Percentiles rank a stretch among this genome's conserved stretches.
These are phyloP conservation scores for Pichia sp. DNA, from an alignment of 1,139 yeast species.

Conservation along the genomic window DNA sequence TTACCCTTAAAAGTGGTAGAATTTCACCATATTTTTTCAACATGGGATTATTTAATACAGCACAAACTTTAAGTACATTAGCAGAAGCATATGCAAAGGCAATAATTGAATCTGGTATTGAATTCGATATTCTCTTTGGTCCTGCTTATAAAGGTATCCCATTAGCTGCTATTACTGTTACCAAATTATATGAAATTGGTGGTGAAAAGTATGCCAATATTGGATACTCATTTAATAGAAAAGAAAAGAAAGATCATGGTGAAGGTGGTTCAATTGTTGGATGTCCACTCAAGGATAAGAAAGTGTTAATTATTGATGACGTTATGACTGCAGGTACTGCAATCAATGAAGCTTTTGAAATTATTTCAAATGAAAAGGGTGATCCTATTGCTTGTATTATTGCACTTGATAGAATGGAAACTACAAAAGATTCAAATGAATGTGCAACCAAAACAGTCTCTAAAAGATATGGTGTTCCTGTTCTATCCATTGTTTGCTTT, in stretches of 20 bases:
- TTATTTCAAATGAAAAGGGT: constrained; percentile 68
- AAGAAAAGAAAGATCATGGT: constrained; percentile 96
- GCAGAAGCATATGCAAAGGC: constrained; percentile 88
- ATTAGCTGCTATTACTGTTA: constrained; percentile 85
- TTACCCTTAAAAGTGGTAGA: constrained; percentile 88
- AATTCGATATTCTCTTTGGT: constrained; percentile 89
- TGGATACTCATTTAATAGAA: constrained; percentile 73
- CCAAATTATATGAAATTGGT: constrained; percentile 84
- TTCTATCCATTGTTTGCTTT: constrained; percentile 70
- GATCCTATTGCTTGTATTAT: constrained; percentile 76
- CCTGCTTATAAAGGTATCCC: constrained; percentile 99
- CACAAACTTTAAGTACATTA: constrained; percentile 65
- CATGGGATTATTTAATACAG: constrained; percentile 82
- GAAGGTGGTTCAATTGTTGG: constrained; percentile 98
- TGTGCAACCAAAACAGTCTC: constrained; percentile 83
- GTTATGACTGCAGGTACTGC: constrained; percentile 99
- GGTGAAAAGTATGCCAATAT: constrained; percentile 63
- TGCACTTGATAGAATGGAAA: constrained; percentile 93
- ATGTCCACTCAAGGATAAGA: constrained; percentile 60
- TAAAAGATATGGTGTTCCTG: constrained; percentile 70
- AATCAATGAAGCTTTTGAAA: constrained; percentile 84
- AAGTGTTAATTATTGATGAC: constrained; percentile 83
- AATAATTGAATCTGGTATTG: constrained; percentile 69
- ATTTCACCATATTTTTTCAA: constrained; percentile 95
- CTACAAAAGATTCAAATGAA: constrained; percentile 53